Evolutionary conservation across 164 flowering plant genomes (phyloP).

Genomic region (Sedum album): DNA sequence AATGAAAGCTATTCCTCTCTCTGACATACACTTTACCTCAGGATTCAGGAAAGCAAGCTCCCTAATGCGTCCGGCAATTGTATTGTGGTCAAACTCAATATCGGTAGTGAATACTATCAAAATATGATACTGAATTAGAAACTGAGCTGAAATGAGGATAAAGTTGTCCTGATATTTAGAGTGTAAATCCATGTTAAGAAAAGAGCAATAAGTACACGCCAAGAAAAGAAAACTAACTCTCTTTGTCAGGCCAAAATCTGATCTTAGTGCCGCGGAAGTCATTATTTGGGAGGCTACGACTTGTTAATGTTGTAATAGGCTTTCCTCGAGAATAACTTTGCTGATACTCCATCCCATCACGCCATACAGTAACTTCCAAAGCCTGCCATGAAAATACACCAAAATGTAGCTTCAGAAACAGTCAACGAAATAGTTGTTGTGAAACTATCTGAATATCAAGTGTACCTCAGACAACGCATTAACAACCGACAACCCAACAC

Average conservation of each 20-base stretch:
- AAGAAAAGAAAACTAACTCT: slow-evolving; percentile 34
- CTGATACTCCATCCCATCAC: slow-evolving; percentile 73
- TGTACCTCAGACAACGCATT: slow-evolving; percentile 96
- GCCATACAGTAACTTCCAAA: slow-evolving; percentile 86
- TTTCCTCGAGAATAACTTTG: slow-evolving; percentile 90
- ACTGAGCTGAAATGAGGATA: background rate
- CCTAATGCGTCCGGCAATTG: slow-evolving; percentile 79
- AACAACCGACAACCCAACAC: slow-evolving; percentile 96
- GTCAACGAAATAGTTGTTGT: background rate
- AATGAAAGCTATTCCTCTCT: background rate
- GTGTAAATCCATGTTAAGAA: background rate
- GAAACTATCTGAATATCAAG: background rate
- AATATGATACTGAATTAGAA: background rate
- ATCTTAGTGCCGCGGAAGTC: slow-evolving; percentile 64
- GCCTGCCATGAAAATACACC: slow-evolving; percentile 27
- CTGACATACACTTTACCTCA: slow-evolving; percentile 31
- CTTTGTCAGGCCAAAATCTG: slow-evolving; percentile 92
- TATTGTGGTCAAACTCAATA: slow-evolving; percentile 72
- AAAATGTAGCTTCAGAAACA: background rate
- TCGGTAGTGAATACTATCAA: slow-evolving; percentile 74
- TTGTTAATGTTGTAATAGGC: slow-evolving; percentile 49
- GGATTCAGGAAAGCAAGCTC: slow-evolving; percentile 96
- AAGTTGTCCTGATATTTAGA: background rate
- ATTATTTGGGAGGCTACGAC: slow-evolving; percentile 40
- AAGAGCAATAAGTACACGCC: background rate